Evolutionary conservation across 805 yeast genomes (phyloP).

Genomic region (Candida namnaoensis): DNA sequence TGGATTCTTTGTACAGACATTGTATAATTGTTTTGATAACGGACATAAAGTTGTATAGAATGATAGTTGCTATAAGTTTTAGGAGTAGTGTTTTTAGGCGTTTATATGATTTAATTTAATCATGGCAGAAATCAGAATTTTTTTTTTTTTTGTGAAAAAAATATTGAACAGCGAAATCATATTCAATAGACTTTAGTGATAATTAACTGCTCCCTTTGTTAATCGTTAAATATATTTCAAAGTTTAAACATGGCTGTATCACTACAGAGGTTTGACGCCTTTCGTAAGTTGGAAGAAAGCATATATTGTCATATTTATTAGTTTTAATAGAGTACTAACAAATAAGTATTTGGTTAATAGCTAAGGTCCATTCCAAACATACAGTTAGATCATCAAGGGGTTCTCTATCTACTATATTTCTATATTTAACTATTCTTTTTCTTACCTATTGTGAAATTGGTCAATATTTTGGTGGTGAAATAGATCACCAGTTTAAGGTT

Average conservation of each 20-base stretch:
- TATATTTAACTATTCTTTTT: conserved; percentile 53
- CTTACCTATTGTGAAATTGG: conserved; percentile 82
- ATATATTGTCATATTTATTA: too few species aligned
- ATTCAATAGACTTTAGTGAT: too few species aligned
- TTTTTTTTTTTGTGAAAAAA: too few species aligned
- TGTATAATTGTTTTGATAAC: too few species aligned
- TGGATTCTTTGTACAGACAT: not conserved
- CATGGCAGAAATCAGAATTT: too few species aligned
- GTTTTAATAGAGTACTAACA: conserved; percentile 4
- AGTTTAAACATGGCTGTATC: conserved; percentile 16
- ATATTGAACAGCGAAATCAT: too few species aligned
- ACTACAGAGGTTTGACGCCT: conserved; percentile 60
- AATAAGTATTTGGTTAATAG: conserved; percentile 18
- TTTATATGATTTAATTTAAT: too few species aligned
- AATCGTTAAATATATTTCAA: too few species aligned
- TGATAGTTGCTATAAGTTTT: too few species aligned
- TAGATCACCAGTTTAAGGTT: conserved; percentile 71
- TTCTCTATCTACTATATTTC: conserved; percentile 59
- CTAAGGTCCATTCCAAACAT: conserved; percentile 64
- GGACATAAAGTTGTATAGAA: too few species aligned
- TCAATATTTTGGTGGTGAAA: conserved; percentile 71
- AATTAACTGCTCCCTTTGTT: too few species aligned
- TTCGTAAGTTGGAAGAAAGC: conserved; percentile 33
- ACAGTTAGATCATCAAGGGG: conserved; percentile 72
- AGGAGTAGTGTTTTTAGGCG: too few species aligned